Evolutionary conservation across 1,284 basidiomycete species (phyloP), one percentile per base, ranked within the genome.

Genomic region (Neotropicomus parvogracilis): DNA sequence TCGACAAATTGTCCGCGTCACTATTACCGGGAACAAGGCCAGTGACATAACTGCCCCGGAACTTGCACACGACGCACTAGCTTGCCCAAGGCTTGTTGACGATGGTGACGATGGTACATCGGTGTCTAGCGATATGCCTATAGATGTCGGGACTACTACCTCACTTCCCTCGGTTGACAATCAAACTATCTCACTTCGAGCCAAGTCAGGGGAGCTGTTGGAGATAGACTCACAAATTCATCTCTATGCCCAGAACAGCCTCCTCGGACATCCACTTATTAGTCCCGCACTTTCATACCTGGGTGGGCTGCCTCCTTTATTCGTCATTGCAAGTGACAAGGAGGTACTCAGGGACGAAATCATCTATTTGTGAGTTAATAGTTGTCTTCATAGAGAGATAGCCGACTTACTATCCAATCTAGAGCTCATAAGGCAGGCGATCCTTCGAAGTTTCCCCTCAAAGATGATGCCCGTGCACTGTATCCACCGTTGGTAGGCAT

Each of bases 301-400:
- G 8, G 95, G 95, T 8, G 95, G 95, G 1, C 69, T 99, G 0
- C 92, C 92, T 1, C 95, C 95, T 3, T 64, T 98, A 41, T 73
- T 92, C 41, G 74, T 99, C 55, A 83, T 95, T 54, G 88, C 83
- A 1, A 88, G 95, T 31, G 88, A 98, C 57, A 86, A 85, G 57
- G 95, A 99, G 69, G 93, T 97, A 0, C 69, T 98, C 35, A 75
- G 92, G 40, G 95, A 99, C 62, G 95, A 98, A 68, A 85, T 93
- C 40, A 81, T 97, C 32, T 98, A 91, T 62, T 70, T 79, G 88
- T 92, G 56, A 60, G 88, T 77, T 29, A 24, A 16, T 45, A 34
- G 14, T 46, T 42, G 6, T 9, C 5, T 3, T 20, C 16, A 38
- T 16, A 14, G 11, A 14, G 21, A 39, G 24, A 6, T 48, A 14